Evolutionary conservation across 768 basidiomycete species (phyloP), one percentile per base, ranked within the genome.

Genomic region (Auricularia sp.): DNA sequence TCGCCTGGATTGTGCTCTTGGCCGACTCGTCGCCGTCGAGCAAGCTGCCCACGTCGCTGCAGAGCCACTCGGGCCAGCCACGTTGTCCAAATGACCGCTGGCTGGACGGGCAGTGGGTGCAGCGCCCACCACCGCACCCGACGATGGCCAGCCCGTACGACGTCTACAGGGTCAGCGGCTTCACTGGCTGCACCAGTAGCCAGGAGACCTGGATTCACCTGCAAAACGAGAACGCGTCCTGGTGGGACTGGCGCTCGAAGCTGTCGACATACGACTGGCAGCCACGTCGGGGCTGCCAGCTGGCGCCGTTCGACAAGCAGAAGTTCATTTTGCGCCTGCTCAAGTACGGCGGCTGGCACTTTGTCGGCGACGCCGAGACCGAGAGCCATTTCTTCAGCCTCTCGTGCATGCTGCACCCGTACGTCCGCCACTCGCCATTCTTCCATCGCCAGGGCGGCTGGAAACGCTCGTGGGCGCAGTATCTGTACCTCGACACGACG

Each of bases 361-460:
- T 89, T 8, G 71, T 88, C 7, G 87, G 87, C 36, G 56, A 59
- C 69, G 88, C 87, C 0, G 83, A 87, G 16, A 83, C 85, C 2
- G 87, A 89, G 70, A 84, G 83, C 67, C 86, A 89, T 71, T 89
- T 89, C 77, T 89, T 88, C 72, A 87, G 86, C 5, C 71, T 88
- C 1, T 88, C 87, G 0, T 89, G 87, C 69, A 69, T 82, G 54
- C 78, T 89, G 3, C 83, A 83, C 73, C 86, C 87, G 0, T 85
- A 88, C 69, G 86, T 88, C 44, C 78, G 79, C 45, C 86, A 86
- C 1, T 85, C 82, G 2, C 87, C 87, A 0, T 79, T 83, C 67
- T 59, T 59, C 56, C 29, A 14, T 10, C 24, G 24, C 10, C 6
- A 29, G 7, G 56, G 56, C 56, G 56, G 56, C 56, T 59, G 56